Conservation (phyloP, 1,139 yeast genomes). For the Pichia sp. region DNA sequence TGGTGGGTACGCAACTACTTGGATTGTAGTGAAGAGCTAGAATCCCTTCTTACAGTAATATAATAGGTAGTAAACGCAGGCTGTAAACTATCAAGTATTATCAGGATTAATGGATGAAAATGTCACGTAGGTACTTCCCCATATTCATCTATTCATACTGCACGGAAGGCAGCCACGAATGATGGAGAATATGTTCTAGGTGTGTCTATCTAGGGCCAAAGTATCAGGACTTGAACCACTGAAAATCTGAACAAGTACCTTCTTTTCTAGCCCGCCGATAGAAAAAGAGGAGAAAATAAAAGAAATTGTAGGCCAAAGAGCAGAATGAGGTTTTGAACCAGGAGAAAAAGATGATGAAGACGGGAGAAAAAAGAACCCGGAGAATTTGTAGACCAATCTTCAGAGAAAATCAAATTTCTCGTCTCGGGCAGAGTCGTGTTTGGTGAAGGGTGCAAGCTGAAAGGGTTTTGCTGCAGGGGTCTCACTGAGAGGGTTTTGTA, state of each 20-base stretch:
- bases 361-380: not conserved
- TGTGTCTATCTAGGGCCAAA: constrained; percentile 54
- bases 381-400: too few relatives aligned
- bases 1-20: constrained; percentile 47
- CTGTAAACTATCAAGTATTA: too few relatives aligned
- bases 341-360: not conserved
- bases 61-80: too few relatives aligned
- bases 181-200: constrained; percentile 79
- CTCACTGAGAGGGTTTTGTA: not conserved
- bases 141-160: constrained; percentile 53
- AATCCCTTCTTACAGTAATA: too few relatives aligned
- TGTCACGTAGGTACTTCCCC: constrained; percentile 80
- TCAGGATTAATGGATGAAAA: constrained; percentile 22
- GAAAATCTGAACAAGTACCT: constrained; percentile 14
- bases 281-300: not conserved
- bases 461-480: too few relatives aligned
- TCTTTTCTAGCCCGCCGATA: constrained; percentile 13
- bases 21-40: constrained; percentile 27
- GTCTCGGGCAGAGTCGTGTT: not conserved
- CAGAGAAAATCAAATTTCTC: not conserved
- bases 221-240: constrained; percentile 43
- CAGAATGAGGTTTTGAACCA: not conserved
- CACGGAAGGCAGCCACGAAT: constrained; percentile 40
- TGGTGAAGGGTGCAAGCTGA: not conserved
- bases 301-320: not conserved